phyloP scores from a whole-genome alignment of 108 stramenopile species.

The Skeletonema grethae region DNA sequence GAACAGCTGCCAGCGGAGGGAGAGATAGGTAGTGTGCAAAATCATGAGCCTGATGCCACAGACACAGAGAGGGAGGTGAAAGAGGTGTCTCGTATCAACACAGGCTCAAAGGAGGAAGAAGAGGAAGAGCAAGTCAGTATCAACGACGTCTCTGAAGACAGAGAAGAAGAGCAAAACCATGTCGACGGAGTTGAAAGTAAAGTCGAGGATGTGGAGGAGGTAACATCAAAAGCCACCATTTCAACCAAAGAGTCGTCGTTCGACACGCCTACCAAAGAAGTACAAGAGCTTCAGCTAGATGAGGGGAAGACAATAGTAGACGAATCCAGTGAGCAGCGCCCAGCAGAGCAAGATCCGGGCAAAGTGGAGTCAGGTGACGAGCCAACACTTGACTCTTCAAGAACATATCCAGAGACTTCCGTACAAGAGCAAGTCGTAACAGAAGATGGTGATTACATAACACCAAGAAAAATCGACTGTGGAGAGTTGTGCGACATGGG shows the following conservation, averaged over 20 bases:
- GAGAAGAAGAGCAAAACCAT: neutral
- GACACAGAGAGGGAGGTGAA: neutral
- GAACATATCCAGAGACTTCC: neutral
- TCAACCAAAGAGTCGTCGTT: neutral
- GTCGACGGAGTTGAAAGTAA: neutral
- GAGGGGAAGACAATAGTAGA: neutral
- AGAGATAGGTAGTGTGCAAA: neutral
- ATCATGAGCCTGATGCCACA: neutral
- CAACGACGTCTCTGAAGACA: neutral
- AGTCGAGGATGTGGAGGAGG: neutral
- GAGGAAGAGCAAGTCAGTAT: no score
- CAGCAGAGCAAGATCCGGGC: neutral
- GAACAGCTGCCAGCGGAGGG: neutral
- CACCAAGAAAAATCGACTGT: neutral
- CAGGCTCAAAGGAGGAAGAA: neutral
- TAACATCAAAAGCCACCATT: neutral
- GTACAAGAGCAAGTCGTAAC: neutral
- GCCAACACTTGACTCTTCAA: neutral
- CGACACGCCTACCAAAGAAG: neutral
- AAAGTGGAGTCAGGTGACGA: neutral
- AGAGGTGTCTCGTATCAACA: neutral
- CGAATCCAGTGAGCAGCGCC: neutral
- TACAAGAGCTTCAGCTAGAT: neutral
- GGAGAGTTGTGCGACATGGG: conserved; percentile 2
- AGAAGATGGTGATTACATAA: neutral